phyloP scores from a whole-genome alignment of 2,329 filamentous ascomycete genomes.

The Aquanectria penicillioides region DNA sequence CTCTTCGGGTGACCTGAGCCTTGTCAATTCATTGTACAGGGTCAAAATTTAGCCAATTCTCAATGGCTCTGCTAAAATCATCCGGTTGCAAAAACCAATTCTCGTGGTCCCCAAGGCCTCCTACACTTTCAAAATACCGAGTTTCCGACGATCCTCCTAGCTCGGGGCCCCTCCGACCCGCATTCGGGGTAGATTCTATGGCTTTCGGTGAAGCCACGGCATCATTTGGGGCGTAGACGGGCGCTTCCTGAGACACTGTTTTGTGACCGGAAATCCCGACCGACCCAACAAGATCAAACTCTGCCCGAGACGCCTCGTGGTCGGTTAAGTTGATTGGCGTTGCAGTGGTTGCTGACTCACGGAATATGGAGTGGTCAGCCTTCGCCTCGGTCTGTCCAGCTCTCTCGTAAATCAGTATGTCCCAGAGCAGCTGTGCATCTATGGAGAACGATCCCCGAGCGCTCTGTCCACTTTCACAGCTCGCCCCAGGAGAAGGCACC shows the following conservation, averaged over 20 bases:
- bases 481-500: not conserved
- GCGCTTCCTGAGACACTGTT: slow-evolving; percentile 43
- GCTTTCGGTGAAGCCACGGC: slow-evolving; percentile 3
- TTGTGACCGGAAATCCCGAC: slow-evolving; percentile 51
- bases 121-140: not conserved
- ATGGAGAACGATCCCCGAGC: slow-evolving; percentile 40
- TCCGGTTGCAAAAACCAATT: slow-evolving; percentile 46
- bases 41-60: slow-evolving; percentile 45
- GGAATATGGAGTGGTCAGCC: slow-evolving; percentile 38
- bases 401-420: slow-evolving; percentile 49
- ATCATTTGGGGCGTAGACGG: slow-evolving; percentile 48
- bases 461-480: not conserved
- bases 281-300: slow-evolving; percentile 48
- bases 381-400: slow-evolving; percentile 39
- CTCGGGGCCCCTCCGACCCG: not conserved
- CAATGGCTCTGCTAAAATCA: slow-evolving; percentile 48
- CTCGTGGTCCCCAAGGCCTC: slow-evolving; percentile 30
- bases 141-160: not conserved
- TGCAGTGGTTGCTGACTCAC: slow-evolving; percentile 18
- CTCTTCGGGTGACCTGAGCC: too few species aligned
- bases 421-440: slow-evolving; percentile 48
- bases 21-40: not conserved
- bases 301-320: slow-evolving; percentile 32
- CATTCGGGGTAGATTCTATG: not conserved
- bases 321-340: not conserved